Conservation (phyloP, 208 protist species). For the Acanthamoeba sp. region DNA sequence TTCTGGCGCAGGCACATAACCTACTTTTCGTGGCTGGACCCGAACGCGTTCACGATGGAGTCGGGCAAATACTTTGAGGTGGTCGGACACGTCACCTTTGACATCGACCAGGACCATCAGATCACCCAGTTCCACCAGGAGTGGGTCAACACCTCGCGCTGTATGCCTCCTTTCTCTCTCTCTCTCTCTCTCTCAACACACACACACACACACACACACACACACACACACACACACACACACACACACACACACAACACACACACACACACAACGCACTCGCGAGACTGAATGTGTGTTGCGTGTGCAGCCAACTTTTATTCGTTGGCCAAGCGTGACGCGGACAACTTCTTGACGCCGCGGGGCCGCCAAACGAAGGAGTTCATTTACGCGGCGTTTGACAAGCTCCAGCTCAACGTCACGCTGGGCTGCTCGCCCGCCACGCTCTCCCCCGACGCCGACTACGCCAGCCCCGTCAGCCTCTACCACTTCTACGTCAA, state of each 20-base stretch:
- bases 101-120: no score
- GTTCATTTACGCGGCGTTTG: conserved; percentile 20
- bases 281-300: not conserved
- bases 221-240: no score
- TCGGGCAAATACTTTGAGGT: no score
- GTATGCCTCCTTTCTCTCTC: no score
- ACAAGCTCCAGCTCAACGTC: conserved; percentile 55
- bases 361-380: not conserved
- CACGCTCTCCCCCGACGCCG: conserved; percentile 33
- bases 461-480: conserved; percentile 11
- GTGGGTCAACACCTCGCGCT: no score
- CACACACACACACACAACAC: not conserved
- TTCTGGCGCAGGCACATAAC: conserved; percentile 16
- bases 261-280: not conserved
- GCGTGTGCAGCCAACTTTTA: conserved; percentile 9
- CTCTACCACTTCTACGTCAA: conserved; percentile 68
- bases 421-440: conserved; percentile 49
- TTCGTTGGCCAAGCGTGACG: not conserved
- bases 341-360: conserved; percentile 13
- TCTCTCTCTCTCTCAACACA: not conserved
- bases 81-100: no score
- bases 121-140: no score
- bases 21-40: conserved; percentile 64
- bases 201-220: not conserved
- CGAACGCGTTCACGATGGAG: no score